Evolutionary conservation across 495 filamentous ascomycete genomes (phyloP).

Genomic region (Parathielavia hyrcaniae): DNA sequence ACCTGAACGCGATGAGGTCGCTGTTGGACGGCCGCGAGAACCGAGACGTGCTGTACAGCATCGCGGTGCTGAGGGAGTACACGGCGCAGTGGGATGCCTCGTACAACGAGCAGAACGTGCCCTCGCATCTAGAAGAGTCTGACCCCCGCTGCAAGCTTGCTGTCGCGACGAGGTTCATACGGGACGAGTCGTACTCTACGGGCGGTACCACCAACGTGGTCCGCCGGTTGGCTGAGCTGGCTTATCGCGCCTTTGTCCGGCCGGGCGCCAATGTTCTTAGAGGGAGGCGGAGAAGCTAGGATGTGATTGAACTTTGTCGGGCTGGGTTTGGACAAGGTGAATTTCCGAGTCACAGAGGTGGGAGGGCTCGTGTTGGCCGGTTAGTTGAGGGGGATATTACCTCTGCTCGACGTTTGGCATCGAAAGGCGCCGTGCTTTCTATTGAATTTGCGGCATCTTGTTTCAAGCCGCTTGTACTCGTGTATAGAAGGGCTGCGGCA

Average conservation of each 20-base stretch:
- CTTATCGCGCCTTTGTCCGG: constrained; percentile 43
- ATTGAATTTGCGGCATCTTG: not conserved
- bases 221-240: constrained; percentile 69
- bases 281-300: not conserved
- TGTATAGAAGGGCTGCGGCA: constrained; percentile 1
- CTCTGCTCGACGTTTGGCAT: not conserved
- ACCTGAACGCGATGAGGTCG: constrained; percentile 54
- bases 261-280: constrained; percentile 34
- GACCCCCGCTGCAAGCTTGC: constrained; percentile 66
- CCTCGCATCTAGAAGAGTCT: constrained; percentile 59
- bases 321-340: not conserved
- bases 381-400: not conserved
- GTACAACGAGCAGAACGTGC: constrained; percentile 53
- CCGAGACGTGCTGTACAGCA: constrained; percentile 85
- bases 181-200: constrained; percentile 60
- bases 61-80: constrained; percentile 70
- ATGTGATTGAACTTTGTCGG: not conserved
- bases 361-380: not conserved
- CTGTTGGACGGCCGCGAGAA: constrained; percentile 75
- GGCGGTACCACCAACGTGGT: constrained; percentile 74
- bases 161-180: constrained; percentile 76
- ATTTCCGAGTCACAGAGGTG: not conserved
- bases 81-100: constrained; percentile 60
- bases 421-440: not conserved
- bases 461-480: constrained; percentile 1